A percentile compares a stretch with the other conserved stretches of the same genome.
phyloP scores from a whole-genome alignment of 805 yeast genomes.

The Cyberlindnera samutprakarnensis region DNA sequence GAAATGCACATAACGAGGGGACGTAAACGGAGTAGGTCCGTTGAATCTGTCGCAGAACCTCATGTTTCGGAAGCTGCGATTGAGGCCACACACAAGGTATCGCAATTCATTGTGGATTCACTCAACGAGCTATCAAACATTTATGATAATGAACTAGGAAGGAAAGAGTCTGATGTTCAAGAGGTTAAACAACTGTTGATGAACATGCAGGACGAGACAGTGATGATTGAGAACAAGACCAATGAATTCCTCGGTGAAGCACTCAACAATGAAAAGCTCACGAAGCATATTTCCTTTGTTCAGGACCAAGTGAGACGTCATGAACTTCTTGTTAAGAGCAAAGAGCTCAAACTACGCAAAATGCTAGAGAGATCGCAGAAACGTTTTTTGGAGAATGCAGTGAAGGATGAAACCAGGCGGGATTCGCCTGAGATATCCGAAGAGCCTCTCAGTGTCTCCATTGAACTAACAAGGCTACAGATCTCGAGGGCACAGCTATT shows the following conservation, averaged over 20 bases:
- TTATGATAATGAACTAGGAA: constrained; percentile 48
- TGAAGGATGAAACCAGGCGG: neutral
- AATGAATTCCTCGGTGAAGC: constrained; percentile 18
- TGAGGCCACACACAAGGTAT: constrained; percentile 42
- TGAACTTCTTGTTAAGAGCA: constrained; percentile 13
- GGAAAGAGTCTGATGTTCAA: constrained; percentile 44
- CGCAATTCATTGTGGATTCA: constrained; percentile 42
- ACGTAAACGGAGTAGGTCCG: constrained; percentile 1
- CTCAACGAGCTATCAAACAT: constrained; percentile 39
- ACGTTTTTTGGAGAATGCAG: constrained; percentile 9
- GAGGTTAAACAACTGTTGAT: constrained; percentile 39
- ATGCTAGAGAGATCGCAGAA: constrained; percentile 26
- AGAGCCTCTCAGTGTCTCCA: constrained; percentile 18
- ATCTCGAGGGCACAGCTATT: constrained; percentile 30
- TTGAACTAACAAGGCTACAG: constrained; percentile 36
- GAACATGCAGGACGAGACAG: constrained; percentile 35
- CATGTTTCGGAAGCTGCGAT: constrained; percentile 48
- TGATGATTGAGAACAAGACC: constrained; percentile 21
- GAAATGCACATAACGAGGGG: constrained; percentile 15
- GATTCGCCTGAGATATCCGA: neutral
- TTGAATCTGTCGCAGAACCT: constrained; percentile 22
- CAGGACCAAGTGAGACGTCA: constrained; percentile 17
- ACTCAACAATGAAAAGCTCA: constrained; percentile 9
- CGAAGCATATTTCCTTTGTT: constrained; percentile 4
- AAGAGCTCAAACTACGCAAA: constrained; percentile 19